A percentile compares a stretch with the other conserved stretches of the same genome.
Conservation (phyloP, 176 grass and related monocot species). For the Rhipidocladum racemiflorum region DNA sequence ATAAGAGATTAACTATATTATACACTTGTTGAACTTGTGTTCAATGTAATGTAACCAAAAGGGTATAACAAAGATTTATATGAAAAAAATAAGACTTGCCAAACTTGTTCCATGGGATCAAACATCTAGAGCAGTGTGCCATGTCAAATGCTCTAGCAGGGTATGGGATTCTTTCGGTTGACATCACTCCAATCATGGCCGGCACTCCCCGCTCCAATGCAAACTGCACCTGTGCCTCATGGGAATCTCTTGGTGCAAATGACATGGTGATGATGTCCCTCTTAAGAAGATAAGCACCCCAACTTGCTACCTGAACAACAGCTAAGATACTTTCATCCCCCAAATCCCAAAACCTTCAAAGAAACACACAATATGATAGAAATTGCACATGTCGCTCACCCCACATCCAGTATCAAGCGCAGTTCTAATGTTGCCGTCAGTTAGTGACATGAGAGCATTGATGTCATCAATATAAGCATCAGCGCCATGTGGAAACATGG, state of each 20-base stretch:
- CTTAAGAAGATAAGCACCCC: constrained; percentile 86
- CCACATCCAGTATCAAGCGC: constrained; percentile 88
- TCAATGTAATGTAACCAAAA: not conserved
- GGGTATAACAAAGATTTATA: not conserved
- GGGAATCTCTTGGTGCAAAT: constrained; percentile 86
- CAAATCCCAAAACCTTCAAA: constrained; percentile 2
- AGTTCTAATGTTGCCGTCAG: constrained; percentile 62
- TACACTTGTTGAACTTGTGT: not conserved
- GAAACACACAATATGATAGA: not conserved
- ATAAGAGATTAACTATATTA: not conserved
- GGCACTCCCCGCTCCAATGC: constrained; percentile 78
- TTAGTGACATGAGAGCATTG: constrained; percentile 57
- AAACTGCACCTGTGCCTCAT: constrained; percentile 86
- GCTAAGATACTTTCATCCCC: not conserved
- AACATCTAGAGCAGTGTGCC: constrained; percentile 89
- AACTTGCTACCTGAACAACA: constrained; percentile 68
- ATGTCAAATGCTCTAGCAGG: constrained; percentile 87
- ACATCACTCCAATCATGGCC: constrained; percentile 81
- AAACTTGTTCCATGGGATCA: constrained; percentile 84
- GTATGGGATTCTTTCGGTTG: constrained; percentile 65
- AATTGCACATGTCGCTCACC: constrained; percentile 40
- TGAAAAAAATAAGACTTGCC: constrained; percentile 32
- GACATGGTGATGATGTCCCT: constrained; percentile 80
- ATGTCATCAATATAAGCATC: constrained; percentile 89
- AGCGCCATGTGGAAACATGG: constrained; percentile 77